Base-by-base conservation (phyloP, 2,329 filamentous ascomycete genomes). In the Fusarium verrucosum region DNA sequence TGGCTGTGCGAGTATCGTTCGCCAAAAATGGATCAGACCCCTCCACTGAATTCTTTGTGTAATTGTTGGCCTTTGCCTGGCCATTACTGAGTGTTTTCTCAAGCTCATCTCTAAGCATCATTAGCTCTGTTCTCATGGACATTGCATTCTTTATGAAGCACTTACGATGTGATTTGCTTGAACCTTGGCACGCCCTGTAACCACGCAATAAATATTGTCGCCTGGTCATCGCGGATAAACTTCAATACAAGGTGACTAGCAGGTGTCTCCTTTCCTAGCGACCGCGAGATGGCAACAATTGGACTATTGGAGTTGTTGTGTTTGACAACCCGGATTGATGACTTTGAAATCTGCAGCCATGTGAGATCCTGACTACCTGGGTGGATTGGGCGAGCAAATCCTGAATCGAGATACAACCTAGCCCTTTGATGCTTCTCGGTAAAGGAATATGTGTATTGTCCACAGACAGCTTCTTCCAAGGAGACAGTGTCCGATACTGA, bases 381-480 rank as follows among this genome's bases (percentile, higher is more conserved):
- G 14, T 50, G 22, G 7, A 32, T 17, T 10, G 57, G 52, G 10
- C 14, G 26, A 23, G 66, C 69, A 16, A n/a, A 4, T 2, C 43
- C n/a, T 4, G 32, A 25, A 25, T 20, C 50, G 16, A 70, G 49
- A 30, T 16, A 38, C 17, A 71, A 44, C 16, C 20, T 45, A 32
- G 65, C 30, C 10, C 13, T 14, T 4, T 47, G 37, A 9, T 32
- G 14, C 19, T 46, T 20, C 13, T 42, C 32, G 11, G 20, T 8
- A 11, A 13, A 4, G 22, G 33, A 42, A 38, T 50, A 70, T 7
- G 16, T 16, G 7, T 22, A 36, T 16, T n/a, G 57, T 22, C 73
- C 71, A 32, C 65, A 72, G 7, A 66, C 63, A n/a, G 75, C 75
- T 40, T 50, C 62, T 11, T 23, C 55, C 22, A 77, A 23, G 4